phyloP scores from a whole-genome alignment of 2,329 filamentous ascomycete genomes.

The Microcyclospora tardicrescens region DNA sequence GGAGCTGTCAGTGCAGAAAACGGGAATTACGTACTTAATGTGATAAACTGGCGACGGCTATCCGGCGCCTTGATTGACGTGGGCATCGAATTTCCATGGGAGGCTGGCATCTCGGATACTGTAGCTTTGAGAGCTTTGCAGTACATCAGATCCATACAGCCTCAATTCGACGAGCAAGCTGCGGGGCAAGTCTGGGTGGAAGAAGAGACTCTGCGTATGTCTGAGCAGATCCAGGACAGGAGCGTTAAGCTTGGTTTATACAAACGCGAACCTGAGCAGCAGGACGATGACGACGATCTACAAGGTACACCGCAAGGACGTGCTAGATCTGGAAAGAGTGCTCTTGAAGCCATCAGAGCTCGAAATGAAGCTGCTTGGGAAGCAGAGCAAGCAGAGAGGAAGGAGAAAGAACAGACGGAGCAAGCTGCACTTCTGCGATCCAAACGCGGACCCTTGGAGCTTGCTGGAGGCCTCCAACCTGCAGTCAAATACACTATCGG shows the following conservation, averaged over 20 bases:
- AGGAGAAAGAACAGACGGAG: constrained; percentile 8
- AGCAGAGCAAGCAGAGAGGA: constrained; percentile 13
- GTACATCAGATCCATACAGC: constrained; percentile 20
- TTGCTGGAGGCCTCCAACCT: constrained; percentile 19
- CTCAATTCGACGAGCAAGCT: constrained; percentile 22
- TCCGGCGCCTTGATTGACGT: constrained; percentile 26
- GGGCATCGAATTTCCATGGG: constrained; percentile 19
- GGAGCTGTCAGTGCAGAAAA: constrained; percentile 17
- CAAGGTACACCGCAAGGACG: constrained; percentile 16
- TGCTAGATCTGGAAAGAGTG: constrained; percentile 16
- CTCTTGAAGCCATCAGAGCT: constrained; percentile 14
- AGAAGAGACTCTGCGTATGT: constrained; percentile 19
- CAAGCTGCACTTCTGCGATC: constrained; percentile 11
- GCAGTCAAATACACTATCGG: constrained; percentile 5
- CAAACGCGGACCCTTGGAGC: constrained; percentile 18
- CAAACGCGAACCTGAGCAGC: constrained; percentile 11
- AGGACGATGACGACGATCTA: constrained; percentile 9
- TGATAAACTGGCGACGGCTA: constrained; percentile 24
- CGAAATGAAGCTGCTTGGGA: constrained; percentile 19
- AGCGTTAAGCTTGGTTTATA: constrained; percentile 24
- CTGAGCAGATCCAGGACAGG: constrained; percentile 17
- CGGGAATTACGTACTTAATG: constrained; percentile 25
- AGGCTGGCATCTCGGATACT: constrained; percentile 12
- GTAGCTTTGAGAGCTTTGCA: constrained; percentile 20
- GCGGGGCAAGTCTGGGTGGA: constrained; percentile 23